phyloP scores from a whole-genome alignment of 2,329 filamentous ascomycete species.

The Delphinella strobiligena region DNA sequence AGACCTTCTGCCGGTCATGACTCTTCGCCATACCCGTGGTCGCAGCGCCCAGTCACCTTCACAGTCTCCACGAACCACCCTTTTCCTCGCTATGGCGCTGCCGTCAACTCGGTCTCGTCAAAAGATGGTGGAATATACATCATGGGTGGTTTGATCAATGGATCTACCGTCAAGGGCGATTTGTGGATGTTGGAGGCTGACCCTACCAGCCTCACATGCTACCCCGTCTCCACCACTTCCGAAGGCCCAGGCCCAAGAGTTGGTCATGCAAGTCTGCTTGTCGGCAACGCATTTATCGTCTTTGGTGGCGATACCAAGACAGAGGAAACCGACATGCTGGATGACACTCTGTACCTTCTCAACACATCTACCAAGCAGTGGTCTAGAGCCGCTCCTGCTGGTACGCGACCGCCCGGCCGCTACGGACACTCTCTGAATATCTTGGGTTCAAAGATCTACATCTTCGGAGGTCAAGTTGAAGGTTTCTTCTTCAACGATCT shows the following conservation, averaged over 20 bases:
- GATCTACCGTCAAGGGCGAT: conserved; percentile 90
- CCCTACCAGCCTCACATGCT: conserved; percentile 70
- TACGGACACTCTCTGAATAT: conserved; percentile 97
- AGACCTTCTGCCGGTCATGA: conserved; percentile 48
- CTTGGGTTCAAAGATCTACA: conserved; percentile 88
- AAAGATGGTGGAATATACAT: conserved; percentile 97
- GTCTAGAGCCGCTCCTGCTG: conserved; percentile 84
- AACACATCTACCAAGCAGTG: conserved; percentile 98
- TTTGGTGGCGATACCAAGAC: conserved; percentile 98
- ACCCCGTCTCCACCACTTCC: conserved; percentile 79
- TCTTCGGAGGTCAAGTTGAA: conserved; percentile 95
- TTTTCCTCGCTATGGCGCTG: conserved; percentile 92
- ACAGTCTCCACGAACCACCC: conserved; percentile 71
- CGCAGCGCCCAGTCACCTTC: conserved; percentile 77
- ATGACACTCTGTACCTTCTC: conserved; percentile 89
- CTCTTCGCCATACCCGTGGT: conserved; percentile 88
- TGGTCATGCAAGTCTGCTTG: conserved; percentile 82
- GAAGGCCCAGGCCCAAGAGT: conserved; percentile 93
- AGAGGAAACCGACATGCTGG: conserved; percentile 78
- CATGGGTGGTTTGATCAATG: conserved; percentile 93
- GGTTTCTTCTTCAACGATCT: conserved; percentile 98
- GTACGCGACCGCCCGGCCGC: conserved; percentile 72
- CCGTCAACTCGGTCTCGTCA: conserved; percentile 81
- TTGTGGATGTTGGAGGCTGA: conserved; percentile 95
- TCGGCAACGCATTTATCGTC: conserved; percentile 97